Percentiles rank a stretch among this genome's conserved stretches.
Conservation (phyloP, 768 basidiomycete species). For the Xerocomus spinulosus region DNA sequence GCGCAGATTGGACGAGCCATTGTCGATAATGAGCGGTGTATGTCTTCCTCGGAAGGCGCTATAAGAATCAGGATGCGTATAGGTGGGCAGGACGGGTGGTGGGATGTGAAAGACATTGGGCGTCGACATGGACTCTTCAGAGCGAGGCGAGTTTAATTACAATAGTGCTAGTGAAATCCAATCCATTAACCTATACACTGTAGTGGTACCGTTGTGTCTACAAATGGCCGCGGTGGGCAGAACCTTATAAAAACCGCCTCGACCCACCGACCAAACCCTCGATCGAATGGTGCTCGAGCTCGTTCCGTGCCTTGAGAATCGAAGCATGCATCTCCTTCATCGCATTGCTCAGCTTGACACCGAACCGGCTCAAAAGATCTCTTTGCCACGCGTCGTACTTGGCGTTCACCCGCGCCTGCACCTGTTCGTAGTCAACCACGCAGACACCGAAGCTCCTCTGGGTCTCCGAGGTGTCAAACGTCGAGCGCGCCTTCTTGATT, state of each 20-base stretch:
- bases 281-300: conserved; percentile 94
- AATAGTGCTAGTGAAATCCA: too few relatives aligned
- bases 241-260: conserved; percentile 56
- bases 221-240: too few relatives aligned
- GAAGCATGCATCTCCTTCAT: conserved; percentile 98
- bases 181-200: too few relatives aligned
- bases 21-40: conserved; percentile 82
- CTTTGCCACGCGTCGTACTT: conserved; percentile 99
- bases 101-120: conserved; percentile 18
- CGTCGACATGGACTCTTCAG: conserved; percentile 7
- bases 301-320: conserved; percentile 90
- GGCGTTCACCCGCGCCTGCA: conserved; percentile 94
- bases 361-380: conserved; percentile 90
- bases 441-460: conserved; percentile 89
- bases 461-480: conserved; percentile 95
- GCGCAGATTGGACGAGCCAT: conserved; percentile 76
- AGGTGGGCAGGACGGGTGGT: conserved; percentile 28
- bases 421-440: conserved; percentile 96
- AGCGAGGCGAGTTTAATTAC: too few relatives aligned
- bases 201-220: too few relatives aligned
- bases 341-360: conserved; percentile 84
- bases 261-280: conserved; percentile 68
- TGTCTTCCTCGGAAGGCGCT: conserved; percentile 42
- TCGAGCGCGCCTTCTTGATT: conserved; percentile 94
- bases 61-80: conserved; percentile 44